Evolutionary conservation across 306 rosid species (phyloP).

Genomic region (Prunus mongolica): DNA sequence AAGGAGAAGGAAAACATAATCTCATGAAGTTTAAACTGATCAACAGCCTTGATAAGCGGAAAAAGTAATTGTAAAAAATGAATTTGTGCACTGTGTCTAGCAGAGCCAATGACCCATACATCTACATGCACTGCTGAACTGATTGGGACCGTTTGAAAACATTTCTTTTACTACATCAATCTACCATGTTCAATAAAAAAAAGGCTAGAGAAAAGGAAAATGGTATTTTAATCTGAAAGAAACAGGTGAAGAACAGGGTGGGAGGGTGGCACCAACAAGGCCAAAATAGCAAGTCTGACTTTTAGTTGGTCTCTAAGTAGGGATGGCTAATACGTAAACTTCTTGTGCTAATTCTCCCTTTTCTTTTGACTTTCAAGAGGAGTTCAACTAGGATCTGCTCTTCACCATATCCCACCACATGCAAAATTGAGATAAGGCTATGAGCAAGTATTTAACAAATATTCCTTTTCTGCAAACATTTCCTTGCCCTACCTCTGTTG

Average conservation of each 20-base stretch:
- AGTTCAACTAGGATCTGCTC: neutral
- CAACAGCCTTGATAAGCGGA: neutral
- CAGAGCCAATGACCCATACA: neutral
- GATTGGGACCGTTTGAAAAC: neutral
- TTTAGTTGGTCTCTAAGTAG: neutral
- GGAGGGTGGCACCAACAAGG: neutral
- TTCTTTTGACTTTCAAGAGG: neutral
- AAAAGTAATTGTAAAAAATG: neutral
- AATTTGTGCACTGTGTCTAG: neutral
- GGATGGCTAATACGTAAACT: neutral
- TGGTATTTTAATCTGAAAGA: neutral
- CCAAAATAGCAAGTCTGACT: neutral
- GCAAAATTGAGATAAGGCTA: neutral
- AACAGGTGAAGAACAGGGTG: neutral
- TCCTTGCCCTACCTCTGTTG: neutral
- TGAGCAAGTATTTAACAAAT: neutral
- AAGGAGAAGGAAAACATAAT: conserved; percentile 10
- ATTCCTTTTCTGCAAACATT: neutral
- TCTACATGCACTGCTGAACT: neutral
- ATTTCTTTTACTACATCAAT: neutral
- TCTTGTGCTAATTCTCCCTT: neutral
- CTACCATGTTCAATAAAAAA: neutral
- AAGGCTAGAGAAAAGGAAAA: neutral
- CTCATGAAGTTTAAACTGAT: neutral
- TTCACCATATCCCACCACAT: neutral